phyloP scores from a whole-genome alignment of 495 filamentous ascomycete species.

The Aspergillus sclerotioniger region DNA sequence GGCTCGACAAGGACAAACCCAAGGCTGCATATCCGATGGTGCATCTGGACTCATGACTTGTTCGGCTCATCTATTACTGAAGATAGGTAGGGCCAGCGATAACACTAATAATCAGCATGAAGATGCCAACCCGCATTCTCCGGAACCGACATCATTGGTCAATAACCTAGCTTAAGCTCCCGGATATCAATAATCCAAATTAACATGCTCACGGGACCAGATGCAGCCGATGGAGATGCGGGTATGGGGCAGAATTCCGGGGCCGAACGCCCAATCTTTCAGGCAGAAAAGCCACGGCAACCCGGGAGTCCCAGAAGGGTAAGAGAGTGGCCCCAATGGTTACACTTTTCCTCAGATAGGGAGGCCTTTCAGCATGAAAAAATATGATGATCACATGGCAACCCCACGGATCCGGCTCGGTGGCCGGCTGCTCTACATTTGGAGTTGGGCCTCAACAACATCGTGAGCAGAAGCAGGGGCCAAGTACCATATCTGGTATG shows the following conservation, averaged over 20 bases:
- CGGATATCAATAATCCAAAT: neutral
- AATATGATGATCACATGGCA: constrained; percentile 4
- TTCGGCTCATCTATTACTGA: neutral
- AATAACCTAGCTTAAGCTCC: neutral
- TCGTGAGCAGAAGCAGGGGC: neutral
- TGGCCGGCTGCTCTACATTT: neutral
- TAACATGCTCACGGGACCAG: neutral
- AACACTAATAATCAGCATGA: neutral
- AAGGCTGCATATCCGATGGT: neutral
- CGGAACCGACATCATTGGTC: neutral
- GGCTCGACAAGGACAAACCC: neutral
- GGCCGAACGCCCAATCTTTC: neutral
- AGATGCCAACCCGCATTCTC: neutral
- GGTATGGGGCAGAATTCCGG: neutral
- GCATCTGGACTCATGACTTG: neutral
- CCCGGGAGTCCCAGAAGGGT: neutral
- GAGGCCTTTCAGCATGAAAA: neutral
- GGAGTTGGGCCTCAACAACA: neutral
- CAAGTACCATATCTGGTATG: too few relatives aligned
- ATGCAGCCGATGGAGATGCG: neutral
- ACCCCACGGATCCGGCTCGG: constrained; percentile 1
- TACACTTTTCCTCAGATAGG: too few relatives aligned
- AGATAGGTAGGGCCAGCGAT: neutral
- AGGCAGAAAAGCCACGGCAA: neutral
- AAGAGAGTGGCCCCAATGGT: too few relatives aligned